A percentile compares a stretch with the other conserved stretches of the same genome.
Evolutionary conservation across 106 monocot species (phyloP).

Genomic region (Agapanthus africanus): DNA sequence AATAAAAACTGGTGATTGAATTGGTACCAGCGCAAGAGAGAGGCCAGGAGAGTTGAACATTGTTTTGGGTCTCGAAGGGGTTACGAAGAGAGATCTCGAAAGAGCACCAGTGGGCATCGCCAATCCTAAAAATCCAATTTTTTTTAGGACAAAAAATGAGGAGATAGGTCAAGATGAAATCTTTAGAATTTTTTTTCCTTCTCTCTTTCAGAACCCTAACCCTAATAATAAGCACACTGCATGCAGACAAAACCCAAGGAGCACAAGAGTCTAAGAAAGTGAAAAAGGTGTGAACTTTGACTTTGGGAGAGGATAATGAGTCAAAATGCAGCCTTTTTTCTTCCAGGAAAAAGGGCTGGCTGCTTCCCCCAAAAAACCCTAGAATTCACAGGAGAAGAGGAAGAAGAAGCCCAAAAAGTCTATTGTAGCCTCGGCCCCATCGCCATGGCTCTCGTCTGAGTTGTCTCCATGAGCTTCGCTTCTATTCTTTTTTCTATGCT

Average conservation of each 20-base stretch:
- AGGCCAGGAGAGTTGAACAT: constrained; percentile 11
- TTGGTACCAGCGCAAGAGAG: constrained; percentile 7
- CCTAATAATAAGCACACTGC: background rate
- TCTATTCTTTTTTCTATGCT: no score
- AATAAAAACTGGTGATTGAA: background rate
- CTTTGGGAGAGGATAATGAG: background rate
- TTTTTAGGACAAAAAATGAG: background rate
- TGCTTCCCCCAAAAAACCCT: no score
- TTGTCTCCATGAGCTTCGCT: no score
- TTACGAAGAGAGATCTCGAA: background rate
- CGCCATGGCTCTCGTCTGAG: no score
- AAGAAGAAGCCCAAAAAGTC: no score
- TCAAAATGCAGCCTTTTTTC: constrained; percentile 11
- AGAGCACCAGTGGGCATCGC: background rate
- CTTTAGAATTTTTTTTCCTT: background rate
- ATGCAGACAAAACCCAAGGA: background rate
- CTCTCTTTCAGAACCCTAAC: background rate
- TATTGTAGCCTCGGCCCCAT: no score
- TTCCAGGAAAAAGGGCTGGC: constrained; percentile 2
- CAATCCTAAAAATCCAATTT: background rate
- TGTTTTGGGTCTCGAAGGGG: background rate
- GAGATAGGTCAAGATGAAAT: constrained; percentile 1
- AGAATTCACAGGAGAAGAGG: no score
- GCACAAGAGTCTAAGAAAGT: background rate
- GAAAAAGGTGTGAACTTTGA: constrained; percentile 6